These are phyloP conservation scores for Excoecaria agallocha DNA, from an alignment of 345 rosid genomes.

Conservation along the genomic window DNA sequence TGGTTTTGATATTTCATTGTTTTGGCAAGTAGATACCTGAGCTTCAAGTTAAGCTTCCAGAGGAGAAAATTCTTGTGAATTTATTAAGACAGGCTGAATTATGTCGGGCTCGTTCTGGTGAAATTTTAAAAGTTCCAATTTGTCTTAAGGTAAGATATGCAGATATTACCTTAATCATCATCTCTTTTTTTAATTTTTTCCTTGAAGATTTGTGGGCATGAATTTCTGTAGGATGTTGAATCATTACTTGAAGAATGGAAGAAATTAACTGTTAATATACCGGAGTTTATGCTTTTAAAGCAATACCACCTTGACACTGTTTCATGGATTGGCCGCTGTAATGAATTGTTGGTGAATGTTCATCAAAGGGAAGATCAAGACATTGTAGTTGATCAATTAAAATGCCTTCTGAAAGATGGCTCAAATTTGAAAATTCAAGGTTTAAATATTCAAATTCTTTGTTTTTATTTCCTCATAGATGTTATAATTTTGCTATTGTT, in stretches of 20 bases:
- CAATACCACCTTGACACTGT: constrained; percentile 53
- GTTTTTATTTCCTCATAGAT: constrained; percentile 6
- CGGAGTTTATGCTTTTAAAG: constrained; percentile 70
- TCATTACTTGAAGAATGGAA: constrained; percentile 52
- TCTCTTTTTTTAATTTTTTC: constrained; percentile 4
- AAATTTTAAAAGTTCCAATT: constrained; percentile 49
- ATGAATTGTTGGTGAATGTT: constrained; percentile 44
- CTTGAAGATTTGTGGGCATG: not conserved
- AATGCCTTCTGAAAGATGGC: constrained; percentile 57
- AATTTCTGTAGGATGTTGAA: constrained; percentile 55
- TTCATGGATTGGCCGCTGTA: constrained; percentile 58
- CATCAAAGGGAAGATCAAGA: constrained; percentile 58
- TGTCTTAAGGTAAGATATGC: constrained; percentile 47
- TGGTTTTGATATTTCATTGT: constrained; percentile 17
- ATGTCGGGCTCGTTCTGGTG: constrained; percentile 51
- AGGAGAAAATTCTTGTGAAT: constrained; percentile 51
- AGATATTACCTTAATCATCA: not conserved
- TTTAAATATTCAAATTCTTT: constrained; percentile 23
- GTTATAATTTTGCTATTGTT: constrained; percentile 11
- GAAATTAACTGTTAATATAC: constrained; percentile 47
- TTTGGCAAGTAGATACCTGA: constrained; percentile 50
- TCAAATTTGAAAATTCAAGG: constrained; percentile 73
- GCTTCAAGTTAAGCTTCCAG: constrained; percentile 71
- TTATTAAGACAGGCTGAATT: constrained; percentile 53
- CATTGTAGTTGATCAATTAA: constrained; percentile 57